These are phyloP conservation scores for Karstenula rhodostoma DNA, from an alignment of 2,329 filamentous ascomycete species.

Conservation along the genomic window DNA sequence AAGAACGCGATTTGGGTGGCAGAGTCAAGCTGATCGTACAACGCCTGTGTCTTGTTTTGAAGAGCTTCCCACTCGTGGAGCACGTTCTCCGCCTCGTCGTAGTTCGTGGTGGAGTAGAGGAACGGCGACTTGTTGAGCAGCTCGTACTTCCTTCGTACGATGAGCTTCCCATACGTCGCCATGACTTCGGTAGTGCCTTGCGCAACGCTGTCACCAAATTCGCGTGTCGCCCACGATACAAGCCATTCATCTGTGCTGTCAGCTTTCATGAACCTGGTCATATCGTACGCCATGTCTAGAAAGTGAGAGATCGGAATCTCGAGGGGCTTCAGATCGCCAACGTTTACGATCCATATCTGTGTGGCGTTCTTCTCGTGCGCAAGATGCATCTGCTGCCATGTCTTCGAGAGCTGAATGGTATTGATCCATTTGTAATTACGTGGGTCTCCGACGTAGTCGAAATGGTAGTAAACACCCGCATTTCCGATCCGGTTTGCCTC, in stretches of 20 bases:
- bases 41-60: constrained; percentile 58
- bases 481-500: constrained; percentile 65
- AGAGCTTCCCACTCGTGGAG: constrained; percentile 63
- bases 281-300: constrained; percentile 71
- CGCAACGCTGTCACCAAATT: constrained; percentile 60
- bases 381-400: constrained; percentile 69
- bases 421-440: constrained; percentile 67
- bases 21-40: constrained; percentile 62
- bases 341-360: constrained; percentile 70
- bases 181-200: constrained; percentile 59
- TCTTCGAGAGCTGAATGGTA: constrained; percentile 68
- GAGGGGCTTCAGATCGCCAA: constrained; percentile 69
- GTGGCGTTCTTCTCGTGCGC: constrained; percentile 64
- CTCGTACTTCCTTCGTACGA: constrained; percentile 66
- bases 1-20: constrained; percentile 65
- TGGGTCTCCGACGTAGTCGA: constrained; percentile 67
- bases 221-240: constrained; percentile 62
- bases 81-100: constrained; percentile 66
- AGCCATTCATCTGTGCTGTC: constrained; percentile 58
- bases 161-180: constrained; percentile 62
- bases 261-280: constrained; percentile 60
- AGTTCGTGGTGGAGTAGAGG: constrained; percentile 61
- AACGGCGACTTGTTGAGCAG: constrained; percentile 64
- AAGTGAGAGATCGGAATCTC: constrained; percentile 66
- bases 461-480: constrained; percentile 70